These are phyloP conservation scores for Rhizopogon rudus DNA, from an alignment of 768 basidiomycete genomes.

Conservation along the genomic window DNA sequence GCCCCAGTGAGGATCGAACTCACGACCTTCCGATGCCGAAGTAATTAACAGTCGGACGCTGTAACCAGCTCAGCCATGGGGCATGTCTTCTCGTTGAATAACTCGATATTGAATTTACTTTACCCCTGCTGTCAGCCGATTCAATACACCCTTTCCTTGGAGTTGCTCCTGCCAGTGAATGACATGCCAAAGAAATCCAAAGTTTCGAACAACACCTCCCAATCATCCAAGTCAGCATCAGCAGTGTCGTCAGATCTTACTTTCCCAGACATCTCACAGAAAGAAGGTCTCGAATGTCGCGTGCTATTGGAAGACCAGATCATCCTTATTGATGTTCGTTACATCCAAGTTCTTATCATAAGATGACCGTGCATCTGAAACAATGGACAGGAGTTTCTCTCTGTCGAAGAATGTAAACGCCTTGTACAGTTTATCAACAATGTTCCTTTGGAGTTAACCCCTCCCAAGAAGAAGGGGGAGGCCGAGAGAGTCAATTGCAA, in stretches of 20 bases:
- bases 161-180: neutral
- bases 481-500: constrained; percentile 66
- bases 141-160: too few species aligned
- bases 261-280: constrained; percentile 44
- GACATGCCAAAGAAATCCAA: constrained; percentile 4
- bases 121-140: too few species aligned
- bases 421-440: constrained; percentile 56
- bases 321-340: constrained; percentile 51
- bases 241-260: neutral
- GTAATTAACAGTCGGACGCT: constrained; percentile 42
- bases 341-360: neutral
- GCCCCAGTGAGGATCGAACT: constrained; percentile 52
- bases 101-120: neutral
- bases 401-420: constrained; percentile 55
- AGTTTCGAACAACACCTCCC: neutral
- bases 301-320: constrained; percentile 62
- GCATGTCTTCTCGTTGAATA: constrained; percentile 18
- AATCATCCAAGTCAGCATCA: neutral
- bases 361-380: neutral
- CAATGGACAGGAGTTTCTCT: constrained; percentile 45
- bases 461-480: constrained; percentile 68
- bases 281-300: constrained; percentile 40
- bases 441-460: constrained; percentile 59
- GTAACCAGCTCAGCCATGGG: constrained; percentile 51
- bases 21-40: constrained; percentile 42